A percentile compares a stretch with the other conserved stretches of the same genome.
These are phyloP conservation scores for Sporothrix globosa DNA, from an alignment of 2,329 filamentous ascomycete species.

Conservation along the genomic window DNA sequence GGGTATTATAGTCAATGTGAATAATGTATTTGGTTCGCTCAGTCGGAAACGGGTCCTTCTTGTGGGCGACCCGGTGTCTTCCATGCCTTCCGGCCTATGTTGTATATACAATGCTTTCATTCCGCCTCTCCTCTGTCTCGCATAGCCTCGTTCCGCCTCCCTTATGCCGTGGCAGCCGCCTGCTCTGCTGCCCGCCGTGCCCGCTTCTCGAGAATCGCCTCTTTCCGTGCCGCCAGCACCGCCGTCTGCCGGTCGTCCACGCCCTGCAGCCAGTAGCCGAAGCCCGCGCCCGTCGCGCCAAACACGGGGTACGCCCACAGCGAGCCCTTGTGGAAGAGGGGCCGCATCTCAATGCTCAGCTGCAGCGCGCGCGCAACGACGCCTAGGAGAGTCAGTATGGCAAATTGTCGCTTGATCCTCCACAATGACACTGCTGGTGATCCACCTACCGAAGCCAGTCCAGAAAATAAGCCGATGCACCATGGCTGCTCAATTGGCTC, in stretches of 20 bases:
- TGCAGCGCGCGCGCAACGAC: slow-evolving; percentile 92
- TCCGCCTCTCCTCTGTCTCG: too few relatives aligned
- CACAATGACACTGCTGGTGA: neutral
- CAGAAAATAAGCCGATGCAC: slow-evolving; percentile 75
- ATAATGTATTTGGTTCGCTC: slow-evolving; percentile 9
- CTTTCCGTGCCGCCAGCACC: slow-evolving; percentile 77
- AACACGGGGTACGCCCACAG: slow-evolving; percentile 94
- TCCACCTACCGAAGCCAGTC: slow-evolving; percentile 82
- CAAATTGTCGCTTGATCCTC: too few relatives aligned
- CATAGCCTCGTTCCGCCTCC: too few relatives aligned
- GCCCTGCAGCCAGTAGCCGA: slow-evolving; percentile 95
- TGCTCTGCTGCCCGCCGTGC: slow-evolving; percentile 72
- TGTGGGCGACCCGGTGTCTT: neutral
- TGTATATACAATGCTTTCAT: slow-evolving; percentile 10
- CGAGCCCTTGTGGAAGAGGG: slow-evolving; percentile 80
- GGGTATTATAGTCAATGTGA: neutral
- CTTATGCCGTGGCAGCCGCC: slow-evolving; percentile 41
- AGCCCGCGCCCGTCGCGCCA: slow-evolving; percentile 80
- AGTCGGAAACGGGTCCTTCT: slow-evolving; percentile 2
- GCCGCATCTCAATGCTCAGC: slow-evolving; percentile 97
- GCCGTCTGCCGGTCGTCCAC: slow-evolving; percentile 82
- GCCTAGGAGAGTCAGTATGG: slow-evolving; percentile 57
- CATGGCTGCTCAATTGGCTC: slow-evolving; percentile 49
- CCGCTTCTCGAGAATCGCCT: slow-evolving; percentile 84
- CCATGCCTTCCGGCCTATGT: slow-evolving; percentile 17